Evolutionary conservation across 108 stramenopile species (phyloP), one percentile per base, ranked within the genome.

Genomic region (Chaetoceros tenuissimus): DNA sequence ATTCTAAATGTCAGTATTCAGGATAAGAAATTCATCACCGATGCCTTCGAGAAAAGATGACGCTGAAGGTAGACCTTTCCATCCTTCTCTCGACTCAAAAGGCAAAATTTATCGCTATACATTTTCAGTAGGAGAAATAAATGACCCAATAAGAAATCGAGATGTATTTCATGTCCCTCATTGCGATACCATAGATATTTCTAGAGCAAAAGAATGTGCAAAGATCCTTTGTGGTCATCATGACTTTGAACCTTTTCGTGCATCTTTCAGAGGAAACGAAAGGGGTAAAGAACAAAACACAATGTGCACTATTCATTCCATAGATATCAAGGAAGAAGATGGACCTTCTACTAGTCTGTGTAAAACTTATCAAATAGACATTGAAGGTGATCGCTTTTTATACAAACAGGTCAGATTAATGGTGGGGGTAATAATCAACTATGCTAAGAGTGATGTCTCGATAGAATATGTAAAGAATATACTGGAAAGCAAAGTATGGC

Each of bases 351-450:
- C 49, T 69, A 10, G 8, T 40, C 13, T 40, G 34, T 10, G 8
- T 40, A 40, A 63, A 24, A 74, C 72, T 22, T 83, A 58, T 48
- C 68, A 55, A 25, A 54, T 88, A 8, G 54, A 62, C 0, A 64
- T 92, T 18, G 69, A 64, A 0, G 91, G 87, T 2, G 79, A 92
- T 59, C 75, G 91, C 28, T 92, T 88, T 59, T 55, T 92, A 19
- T 92, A 92, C 67, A 87, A 87, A 57, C 84, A 84, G 83, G 68
- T 81, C 19, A 72, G 90, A 26, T 78, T 87, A 40, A 57, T 92
- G 28, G 90, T 85, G 19, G 90, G 90, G 48, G 49, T 81, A 2
- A 65, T 92, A 18, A 82, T 92, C 10, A 80, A 77, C 16, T 67
- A 81, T 24, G 86, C 77, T 24, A 67, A 51, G 21, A 71, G 69